Base-by-base conservation (phyloP, 2,329 filamentous ascomycete genomes). In the Phyllosticta citribraziliensis region DNA sequence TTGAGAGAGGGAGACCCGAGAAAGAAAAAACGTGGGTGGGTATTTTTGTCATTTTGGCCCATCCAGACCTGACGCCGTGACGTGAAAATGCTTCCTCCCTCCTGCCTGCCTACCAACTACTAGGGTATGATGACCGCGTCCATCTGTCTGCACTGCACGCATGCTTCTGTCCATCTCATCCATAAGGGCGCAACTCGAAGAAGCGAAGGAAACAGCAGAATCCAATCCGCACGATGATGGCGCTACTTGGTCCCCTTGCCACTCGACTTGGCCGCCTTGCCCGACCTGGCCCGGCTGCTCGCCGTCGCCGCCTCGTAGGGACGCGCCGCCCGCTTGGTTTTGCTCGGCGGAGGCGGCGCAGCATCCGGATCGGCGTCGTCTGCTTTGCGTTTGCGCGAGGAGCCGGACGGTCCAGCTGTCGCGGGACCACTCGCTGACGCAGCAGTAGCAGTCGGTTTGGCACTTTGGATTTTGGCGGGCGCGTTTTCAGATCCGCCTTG, bases 241-340 rank as follows among this genome's bases (percentile, higher is more conserved):
- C 14, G 4, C 40, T 47, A 47, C 40, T 47, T 47, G 12, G 17
- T 47, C 40, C 40, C 40, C 40, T 47, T 47, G 5, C 22, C 51
- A 17, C 17, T 30, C 5, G 63, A 47, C 24, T 64, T 67, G 20
- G 6, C 27, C 27, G 5, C 27, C 27, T 30, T 30, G 22, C 17
- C 20, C 5, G 63, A 52, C 27, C 64, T 67, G 20, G 69, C 70
- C 57, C 71, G 69, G 58, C 71, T 74, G 58, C 71, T 68, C 52
- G 72, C 70, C 11, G 73, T 75, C 8, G 73, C 70, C 17, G 72
- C 70, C 19, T 72, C 70, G 56, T 69, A 75, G 12, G 69, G 70
- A 51, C 65, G 65, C 14, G 69, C 69, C 1, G 64, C 64, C 33
- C 70, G 67, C 66, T 71, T 73, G 62, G 72, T 71, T 2, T 66